These are phyloP conservation scores for Xylaria intraflava DNA, from an alignment of 495 filamentous ascomycete genomes.

Conservation along the genomic window DNA sequence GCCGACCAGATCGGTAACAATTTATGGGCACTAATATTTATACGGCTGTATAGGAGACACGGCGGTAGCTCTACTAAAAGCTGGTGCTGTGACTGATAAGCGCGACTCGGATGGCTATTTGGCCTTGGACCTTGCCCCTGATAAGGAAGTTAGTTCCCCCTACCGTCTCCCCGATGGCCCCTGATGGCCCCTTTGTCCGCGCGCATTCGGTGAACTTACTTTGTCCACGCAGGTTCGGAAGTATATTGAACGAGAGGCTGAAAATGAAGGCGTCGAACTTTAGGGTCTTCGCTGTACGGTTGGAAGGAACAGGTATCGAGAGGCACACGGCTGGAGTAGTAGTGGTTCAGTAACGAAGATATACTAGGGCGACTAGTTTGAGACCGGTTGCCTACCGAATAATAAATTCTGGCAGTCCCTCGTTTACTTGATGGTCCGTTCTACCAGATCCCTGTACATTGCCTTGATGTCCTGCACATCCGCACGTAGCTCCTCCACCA, in stretches of 20 bases:
- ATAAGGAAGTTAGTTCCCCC: conserved; percentile 44
- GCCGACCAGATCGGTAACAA: not conserved
- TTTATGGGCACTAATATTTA: not conserved
- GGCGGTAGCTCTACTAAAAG: conserved; percentile 72
- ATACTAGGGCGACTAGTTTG: conserved; percentile 2
- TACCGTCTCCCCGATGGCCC: not conserved
- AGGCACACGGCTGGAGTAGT: not conserved
- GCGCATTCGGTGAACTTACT: not conserved
- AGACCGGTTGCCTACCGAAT: conserved; percentile 8
- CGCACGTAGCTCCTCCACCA: conserved; percentile 79
- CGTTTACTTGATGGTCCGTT: conserved; percentile 58
- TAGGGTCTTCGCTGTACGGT: conserved; percentile 12
- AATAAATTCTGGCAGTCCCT: not conserved
- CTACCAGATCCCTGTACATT: conserved; percentile 88
- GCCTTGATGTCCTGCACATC: conserved; percentile 91
- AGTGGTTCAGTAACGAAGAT: conserved; percentile 6
- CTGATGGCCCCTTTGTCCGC: not conserved
- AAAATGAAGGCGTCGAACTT: conserved; percentile 78
- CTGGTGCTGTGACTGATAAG: conserved; percentile 77
- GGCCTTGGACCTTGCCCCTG: conserved; percentile 78
- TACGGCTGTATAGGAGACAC: conserved; percentile 54
- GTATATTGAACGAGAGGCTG: conserved; percentile 73
- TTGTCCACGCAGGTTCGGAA: conserved; percentile 50
- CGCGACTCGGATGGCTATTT: conserved; percentile 64
- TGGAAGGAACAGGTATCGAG: not conserved